Percentiles rank a stretch among this genome's conserved stretches.
phyloP scores from a whole-genome alignment of 2,329 filamentous ascomycete genomes.

The Lecanicillium sp. region DNA sequence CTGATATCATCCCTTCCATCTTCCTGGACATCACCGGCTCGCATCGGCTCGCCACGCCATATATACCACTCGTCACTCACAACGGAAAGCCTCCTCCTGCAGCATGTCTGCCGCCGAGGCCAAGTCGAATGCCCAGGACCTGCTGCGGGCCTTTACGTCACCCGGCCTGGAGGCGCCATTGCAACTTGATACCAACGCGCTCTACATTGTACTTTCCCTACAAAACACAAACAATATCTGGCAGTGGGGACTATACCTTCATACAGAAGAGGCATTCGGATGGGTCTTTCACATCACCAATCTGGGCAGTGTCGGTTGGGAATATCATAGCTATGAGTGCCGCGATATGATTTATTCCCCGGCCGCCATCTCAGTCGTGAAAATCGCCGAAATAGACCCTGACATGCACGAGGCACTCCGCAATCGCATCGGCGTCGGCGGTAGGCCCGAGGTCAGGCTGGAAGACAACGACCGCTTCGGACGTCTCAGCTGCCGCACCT shows the following conservation, averaged over 20 bases:
- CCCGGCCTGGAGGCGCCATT: background rate
- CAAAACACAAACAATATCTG: background rate
- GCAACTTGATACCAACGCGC: slow-evolving; percentile 7
- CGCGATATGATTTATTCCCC: background rate
- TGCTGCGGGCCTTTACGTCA: background rate
- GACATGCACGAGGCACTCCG: slow-evolving; percentile 11
- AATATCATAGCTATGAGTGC: slow-evolving; percentile 5
- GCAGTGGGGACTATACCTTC: slow-evolving; percentile 9
- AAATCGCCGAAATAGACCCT: slow-evolving; percentile 8
- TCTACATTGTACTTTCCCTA: slow-evolving; percentile 8
- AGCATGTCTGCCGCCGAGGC: slow-evolving; percentile 4
- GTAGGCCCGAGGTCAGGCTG: background rate
- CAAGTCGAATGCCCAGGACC: background rate
- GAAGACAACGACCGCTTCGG: slow-evolving; percentile 12
- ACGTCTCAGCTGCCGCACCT: slow-evolving; percentile 11
- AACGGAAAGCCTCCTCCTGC: background rate
- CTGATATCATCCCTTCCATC: no score
- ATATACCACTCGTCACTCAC: no score
- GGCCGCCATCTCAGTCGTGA: slow-evolving; percentile 5
- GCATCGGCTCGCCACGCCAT: no score
- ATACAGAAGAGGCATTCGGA: background rate
- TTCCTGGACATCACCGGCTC: no score
- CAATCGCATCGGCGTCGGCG: background rate
- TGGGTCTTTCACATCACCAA: slow-evolving; percentile 10
- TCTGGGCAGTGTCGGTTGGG: background rate